Base-by-base conservation (phyloP, 768 basidiomycete species). In the Cubamyces lactineus region DNA sequence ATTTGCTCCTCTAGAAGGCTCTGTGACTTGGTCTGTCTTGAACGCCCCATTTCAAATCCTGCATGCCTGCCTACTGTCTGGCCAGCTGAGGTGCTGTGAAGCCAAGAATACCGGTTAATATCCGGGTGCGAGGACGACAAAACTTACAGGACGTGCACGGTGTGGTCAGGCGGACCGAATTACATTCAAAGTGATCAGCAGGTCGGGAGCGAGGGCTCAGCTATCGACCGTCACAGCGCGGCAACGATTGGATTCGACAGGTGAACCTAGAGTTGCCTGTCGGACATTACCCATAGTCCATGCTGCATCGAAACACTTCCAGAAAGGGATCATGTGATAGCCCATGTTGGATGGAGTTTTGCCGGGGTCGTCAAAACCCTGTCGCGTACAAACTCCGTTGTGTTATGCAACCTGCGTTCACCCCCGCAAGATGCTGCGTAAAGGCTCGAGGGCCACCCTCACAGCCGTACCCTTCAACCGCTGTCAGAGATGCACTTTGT, bases 111-210 rank as follows among this genome's bases (percentile, higher is more conserved):
- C 23, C 62, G 62, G 56, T 16, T 53, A 49, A 63, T 48, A 40
- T 53, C 50, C 55, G 62, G 50, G 34, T 9, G 19, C 11, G 19
- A 50, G 40, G 43, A 19, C 8, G n/a, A 52, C 7, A 13, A 17
- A 23, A n/a, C 43, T 50, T 39, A 19, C 30, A 30, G 23, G 24
- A 23, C 43, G n/a, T 42, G 13, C 21, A n/a, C 21, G 30, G 12
- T 23, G 13, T 9, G 56, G 56, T 63, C 62, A 63, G 30, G 56
- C 42, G 55, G 43, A 19, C 62, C 21, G 17, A 51, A n/a, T 9
- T 3, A 17, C 17, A 9, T 49, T 49, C 48, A 26, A 28, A 49
- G 6, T 26, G 48, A n/a, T 49, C 48, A 49, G 24, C 48, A 49
- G 48, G 26, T 28, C 13, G 24, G 26, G 30, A 2, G 28, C 16